Conservation (phyloP, 495 filamentous ascomycete species). For the Margaritispora aquatica region DNA sequence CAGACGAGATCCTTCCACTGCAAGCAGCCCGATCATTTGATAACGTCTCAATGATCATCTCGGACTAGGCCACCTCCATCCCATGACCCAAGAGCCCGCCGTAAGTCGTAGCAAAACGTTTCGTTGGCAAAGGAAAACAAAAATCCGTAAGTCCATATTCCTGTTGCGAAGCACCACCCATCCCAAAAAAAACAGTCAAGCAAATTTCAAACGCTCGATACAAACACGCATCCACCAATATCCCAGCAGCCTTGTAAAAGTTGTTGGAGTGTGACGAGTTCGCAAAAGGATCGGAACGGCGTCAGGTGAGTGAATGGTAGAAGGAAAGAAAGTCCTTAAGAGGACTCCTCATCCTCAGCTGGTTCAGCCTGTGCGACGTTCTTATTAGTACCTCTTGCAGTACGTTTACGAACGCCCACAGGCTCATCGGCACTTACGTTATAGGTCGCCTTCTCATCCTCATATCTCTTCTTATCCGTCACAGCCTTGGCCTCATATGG, state of each 20-base stretch:
- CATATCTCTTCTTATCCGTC: constrained; percentile 96
- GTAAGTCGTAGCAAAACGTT: constrained; percentile 20
- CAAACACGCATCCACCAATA: constrained; percentile 7
- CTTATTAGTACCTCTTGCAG: constrained; percentile 13
- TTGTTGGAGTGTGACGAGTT: constrained; percentile 10
- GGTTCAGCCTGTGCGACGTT: constrained; percentile 36
- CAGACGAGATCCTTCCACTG: constrained; percentile 17
- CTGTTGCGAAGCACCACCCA: constrained; percentile 38
- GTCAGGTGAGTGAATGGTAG: constrained; percentile 16
- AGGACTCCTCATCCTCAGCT: constrained; percentile 37
- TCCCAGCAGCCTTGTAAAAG: background rate
- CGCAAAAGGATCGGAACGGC: constrained; percentile 25
- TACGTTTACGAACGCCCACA: constrained; percentile 13
- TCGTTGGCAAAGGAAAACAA: constrained; percentile 14
- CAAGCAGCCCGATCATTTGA: constrained; percentile 16
- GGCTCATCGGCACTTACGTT: constrained; percentile 50
- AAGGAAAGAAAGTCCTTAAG: constrained; percentile 19
- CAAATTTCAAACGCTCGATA: constrained; percentile 25
- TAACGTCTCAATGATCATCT: constrained; percentile 21
- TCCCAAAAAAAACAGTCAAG: constrained; percentile 38
- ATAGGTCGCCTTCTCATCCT: constrained; percentile 93
- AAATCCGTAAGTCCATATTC: constrained; percentile 9
- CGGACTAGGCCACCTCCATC: constrained; percentile 19
- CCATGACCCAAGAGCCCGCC: constrained; percentile 14
- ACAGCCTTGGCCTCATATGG: constrained; percentile 96